Percentiles rank a stretch among this genome's conserved stretches.
Evolutionary conservation across 2,329 filamentous ascomycete species (phyloP).

Genomic region (Apiospora saccharicola): DNA sequence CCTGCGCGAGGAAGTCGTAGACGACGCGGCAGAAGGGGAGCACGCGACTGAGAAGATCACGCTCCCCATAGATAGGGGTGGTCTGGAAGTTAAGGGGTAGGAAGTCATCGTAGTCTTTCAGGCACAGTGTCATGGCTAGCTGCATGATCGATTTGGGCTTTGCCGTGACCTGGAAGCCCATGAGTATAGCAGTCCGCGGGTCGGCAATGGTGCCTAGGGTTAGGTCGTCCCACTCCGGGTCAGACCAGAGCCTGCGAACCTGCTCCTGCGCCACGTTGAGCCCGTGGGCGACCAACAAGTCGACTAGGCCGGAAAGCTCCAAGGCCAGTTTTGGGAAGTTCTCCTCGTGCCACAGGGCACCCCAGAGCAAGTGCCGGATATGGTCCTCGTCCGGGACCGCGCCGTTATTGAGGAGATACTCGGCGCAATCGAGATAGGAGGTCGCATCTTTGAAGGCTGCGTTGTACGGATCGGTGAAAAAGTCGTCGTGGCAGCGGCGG

Average conservation of each 20-base stretch:
- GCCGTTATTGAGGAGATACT: not conserved
- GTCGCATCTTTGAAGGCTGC: no score
- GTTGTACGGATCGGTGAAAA: no score
- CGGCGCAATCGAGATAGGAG: not conserved
- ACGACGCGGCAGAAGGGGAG: not conserved
- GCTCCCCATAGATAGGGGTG: accelerated
- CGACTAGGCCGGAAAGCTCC: no score
- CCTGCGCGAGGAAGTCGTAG: not conserved
- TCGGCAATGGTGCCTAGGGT: accelerated
- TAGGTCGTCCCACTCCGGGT: not conserved
- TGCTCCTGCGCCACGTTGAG: not conserved
- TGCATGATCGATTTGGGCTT: not conserved
- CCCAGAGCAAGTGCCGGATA: not conserved
- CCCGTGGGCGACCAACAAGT: not conserved
- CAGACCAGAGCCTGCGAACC: not conserved
- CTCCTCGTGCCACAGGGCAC: no score
- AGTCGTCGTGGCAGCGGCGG: not conserved
- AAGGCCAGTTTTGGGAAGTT: no score
- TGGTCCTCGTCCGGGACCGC: not conserved
- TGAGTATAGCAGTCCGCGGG: accelerated
- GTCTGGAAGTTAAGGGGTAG: accelerated
- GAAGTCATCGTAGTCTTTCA: not conserved
- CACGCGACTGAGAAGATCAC: accelerated
- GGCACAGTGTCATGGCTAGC: not conserved
- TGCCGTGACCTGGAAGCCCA: not conserved